Conservation (phyloP, 306 rosid genomes). For the Hylodesmum podocarpum region DNA sequence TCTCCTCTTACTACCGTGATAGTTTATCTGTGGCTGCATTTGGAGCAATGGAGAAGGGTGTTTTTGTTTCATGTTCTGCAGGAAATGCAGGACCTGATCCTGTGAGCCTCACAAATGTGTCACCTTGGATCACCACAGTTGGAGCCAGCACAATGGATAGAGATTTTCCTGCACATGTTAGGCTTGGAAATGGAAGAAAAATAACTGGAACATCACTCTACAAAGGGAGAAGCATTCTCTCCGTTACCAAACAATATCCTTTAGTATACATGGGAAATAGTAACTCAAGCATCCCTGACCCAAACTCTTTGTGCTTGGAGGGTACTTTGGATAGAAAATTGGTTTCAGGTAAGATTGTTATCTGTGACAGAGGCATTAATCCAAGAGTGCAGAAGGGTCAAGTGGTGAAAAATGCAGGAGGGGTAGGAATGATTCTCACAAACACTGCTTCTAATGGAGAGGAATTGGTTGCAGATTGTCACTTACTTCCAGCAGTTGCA, state of each 20-base stretch:
- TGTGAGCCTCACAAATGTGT: conserved; percentile 69
- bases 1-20: conserved; percentile 68
- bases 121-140: conserved; percentile 89
- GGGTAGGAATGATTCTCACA: conserved; percentile 80
- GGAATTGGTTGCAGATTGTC: conserved; percentile 89
- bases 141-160: conserved; percentile 98
- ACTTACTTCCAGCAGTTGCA: conserved; percentile 82
- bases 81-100: conserved; percentile 95
- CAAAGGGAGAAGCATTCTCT: conserved; percentile 30
- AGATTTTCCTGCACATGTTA: conserved; percentile 79
- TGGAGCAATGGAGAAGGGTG: conserved; percentile 89
- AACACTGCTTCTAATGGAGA: conserved; percentile 86
- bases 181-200: conserved; percentile 56
- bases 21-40: conserved; percentile 78
- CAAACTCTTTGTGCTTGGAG: conserved; percentile 45
- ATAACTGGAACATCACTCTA: conserved; percentile 67
- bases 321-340: conserved; percentile 50
- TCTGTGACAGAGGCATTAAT: conserved; percentile 92
- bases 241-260: conserved; percentile 46
- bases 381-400: conserved; percentile 91
- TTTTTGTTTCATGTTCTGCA: conserved; percentile 86
- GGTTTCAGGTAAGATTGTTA: conserved; percentile 78
- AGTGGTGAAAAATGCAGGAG: conserved; percentile 89
- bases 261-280: conserved; percentile 41
- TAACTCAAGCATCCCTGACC: conserved; percentile 39